phyloP scores from a whole-genome alignment of 768 basidiomycete genomes.

The Pleurotus cornucopiae region DNA sequence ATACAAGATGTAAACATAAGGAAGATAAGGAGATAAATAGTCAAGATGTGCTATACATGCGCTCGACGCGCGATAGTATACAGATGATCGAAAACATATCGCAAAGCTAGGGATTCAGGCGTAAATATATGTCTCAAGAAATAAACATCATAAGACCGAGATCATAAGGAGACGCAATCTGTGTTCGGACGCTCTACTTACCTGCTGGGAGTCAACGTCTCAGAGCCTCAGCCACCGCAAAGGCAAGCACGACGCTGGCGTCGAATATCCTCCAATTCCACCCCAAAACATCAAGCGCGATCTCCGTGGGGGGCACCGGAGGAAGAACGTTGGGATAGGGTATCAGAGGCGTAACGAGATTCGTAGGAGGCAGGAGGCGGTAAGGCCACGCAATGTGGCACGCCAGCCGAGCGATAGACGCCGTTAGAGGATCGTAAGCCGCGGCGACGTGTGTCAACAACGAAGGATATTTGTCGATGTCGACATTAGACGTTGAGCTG shows the following conservation, averaged over 20 bases:
- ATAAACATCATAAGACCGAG: no score
- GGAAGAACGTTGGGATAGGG: neutral
- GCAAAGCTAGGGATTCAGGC: no score
- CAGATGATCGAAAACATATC: no score
- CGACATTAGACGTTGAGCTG: neutral
- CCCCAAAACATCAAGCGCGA: conserved; percentile 51
- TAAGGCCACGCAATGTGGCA: conserved; percentile 58
- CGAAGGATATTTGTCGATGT: conserved; percentile 16
- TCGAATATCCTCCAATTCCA: conserved; percentile 50
- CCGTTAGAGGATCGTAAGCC: conserved; percentile 56
- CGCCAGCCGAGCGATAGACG: conserved; percentile 61
- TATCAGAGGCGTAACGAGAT: conserved; percentile 16
- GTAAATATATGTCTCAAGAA: no score
- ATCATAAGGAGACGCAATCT: no score
- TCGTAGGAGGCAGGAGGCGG: conserved; percentile 18
- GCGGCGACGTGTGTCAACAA: neutral
- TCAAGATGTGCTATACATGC: no score
- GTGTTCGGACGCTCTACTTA: no score
- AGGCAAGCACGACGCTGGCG: conserved; percentile 53
- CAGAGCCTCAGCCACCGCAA: conserved; percentile 68
- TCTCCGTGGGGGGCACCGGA: conserved; percentile 9
- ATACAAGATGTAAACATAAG: no score
- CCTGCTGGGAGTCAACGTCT: no score
- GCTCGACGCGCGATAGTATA: no score
- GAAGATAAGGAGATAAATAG: no score